phyloP scores from a whole-genome alignment of 331 rosid species.

The Erythrophleum ivorense region DNA sequence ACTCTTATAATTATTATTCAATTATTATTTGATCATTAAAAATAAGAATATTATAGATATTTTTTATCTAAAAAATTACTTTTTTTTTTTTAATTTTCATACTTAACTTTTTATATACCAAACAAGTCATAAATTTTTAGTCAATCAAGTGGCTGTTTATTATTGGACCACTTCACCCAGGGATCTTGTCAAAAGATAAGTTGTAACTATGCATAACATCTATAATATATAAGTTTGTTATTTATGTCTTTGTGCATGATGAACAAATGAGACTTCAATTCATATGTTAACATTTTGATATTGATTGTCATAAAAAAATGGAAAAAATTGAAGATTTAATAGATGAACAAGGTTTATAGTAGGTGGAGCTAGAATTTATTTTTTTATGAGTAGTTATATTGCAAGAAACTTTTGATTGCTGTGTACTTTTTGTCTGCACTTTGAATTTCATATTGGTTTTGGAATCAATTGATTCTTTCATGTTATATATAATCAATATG shows the following conservation, averaged over 20 bases:
- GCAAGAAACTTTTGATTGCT: background rate
- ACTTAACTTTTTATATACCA: too few species aligned
- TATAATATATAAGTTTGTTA: background rate
- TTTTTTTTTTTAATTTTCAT: too few species aligned
- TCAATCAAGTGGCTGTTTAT: background rate
- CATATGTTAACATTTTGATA: background rate
- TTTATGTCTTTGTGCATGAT: background rate
- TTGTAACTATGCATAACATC: background rate
- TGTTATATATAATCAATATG: conserved; percentile 14
- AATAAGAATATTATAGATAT: too few species aligned
- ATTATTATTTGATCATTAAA: too few species aligned
- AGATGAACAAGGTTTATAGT: conserved; percentile 6
- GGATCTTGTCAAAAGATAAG: background rate
- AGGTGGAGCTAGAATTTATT: background rate
- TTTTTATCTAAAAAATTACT: too few species aligned
- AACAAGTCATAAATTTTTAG: background rate
- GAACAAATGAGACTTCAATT: background rate
- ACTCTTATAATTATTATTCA: too few species aligned
- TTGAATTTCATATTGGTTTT: conserved; percentile 22
- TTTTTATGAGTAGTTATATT: background rate
- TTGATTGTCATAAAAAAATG: background rate
- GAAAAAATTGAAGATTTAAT: background rate
- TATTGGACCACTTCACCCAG: background rate
- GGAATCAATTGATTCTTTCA: background rate
- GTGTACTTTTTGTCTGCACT: background rate